Evolutionary conservation across 2,329 filamentous ascomycete genomes (phyloP).

Genomic region (Thielaviopsis euricoi): DNA sequence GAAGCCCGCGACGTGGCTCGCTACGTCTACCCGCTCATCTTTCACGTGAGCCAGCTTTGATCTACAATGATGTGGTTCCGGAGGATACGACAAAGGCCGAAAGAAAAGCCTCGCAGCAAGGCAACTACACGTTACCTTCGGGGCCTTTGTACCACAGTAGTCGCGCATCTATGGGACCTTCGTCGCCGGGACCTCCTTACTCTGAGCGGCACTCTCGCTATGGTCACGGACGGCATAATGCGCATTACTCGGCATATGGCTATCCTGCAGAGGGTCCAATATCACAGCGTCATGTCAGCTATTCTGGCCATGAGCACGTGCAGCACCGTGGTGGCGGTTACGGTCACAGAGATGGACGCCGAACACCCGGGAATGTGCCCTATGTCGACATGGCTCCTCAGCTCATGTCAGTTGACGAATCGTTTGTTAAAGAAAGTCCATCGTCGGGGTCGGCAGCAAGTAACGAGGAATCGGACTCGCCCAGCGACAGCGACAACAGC

Average conservation of each 20-base stretch:
- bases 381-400: background rate
- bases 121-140: no score
- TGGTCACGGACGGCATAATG: background rate
- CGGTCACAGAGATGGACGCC: background rate
- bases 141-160: no score
- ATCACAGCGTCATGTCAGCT: background rate
- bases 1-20: no score
- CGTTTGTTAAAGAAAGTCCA: background rate
- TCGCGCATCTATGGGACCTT: no score
- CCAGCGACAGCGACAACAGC: background rate
- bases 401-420: background rate
- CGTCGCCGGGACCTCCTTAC: no score
- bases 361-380: background rate
- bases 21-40: background rate
- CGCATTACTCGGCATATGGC: background rate
- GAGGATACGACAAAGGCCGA: background rate
- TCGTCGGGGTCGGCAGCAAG: background rate
- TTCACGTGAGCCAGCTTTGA: slow-evolving; percentile 1
- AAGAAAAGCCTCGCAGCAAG: background rate
- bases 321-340: background rate
- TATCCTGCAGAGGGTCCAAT: background rate
- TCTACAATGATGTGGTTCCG: slow-evolving; percentile 1
- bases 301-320: background rate
- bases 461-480: background rate
- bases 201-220: background rate